A percentile compares a stretch with the other conserved stretches of the same genome.
Conservation (phyloP, 176 grass and related monocot species). For the Oryza meridionalis region DNA sequence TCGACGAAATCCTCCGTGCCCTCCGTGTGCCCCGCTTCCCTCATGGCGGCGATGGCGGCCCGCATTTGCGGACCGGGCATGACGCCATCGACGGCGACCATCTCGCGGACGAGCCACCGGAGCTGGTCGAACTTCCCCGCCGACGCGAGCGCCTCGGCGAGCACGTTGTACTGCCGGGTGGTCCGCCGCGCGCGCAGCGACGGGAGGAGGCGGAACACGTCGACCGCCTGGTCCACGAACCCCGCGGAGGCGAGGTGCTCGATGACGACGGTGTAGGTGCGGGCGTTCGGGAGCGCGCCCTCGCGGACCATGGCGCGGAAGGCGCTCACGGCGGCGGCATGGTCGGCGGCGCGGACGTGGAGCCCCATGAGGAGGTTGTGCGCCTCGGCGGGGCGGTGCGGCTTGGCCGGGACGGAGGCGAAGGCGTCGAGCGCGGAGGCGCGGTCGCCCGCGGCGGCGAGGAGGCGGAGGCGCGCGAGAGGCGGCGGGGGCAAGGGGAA, state of each 20-base stretch:
- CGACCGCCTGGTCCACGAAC: constrained; percentile 58
- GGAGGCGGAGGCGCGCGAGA: constrained; percentile 56
- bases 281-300: constrained; percentile 65
- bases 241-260: constrained; percentile 60
- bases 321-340: constrained; percentile 55
- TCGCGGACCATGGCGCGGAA: constrained; percentile 68
- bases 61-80: constrained; percentile 64
- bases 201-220: constrained; percentile 69
- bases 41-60: constrained; percentile 59
- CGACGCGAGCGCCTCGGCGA: constrained; percentile 51
- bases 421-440: constrained; percentile 45
- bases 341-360: constrained; percentile 38
- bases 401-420: constrained; percentile 40
- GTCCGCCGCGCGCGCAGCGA: constrained; percentile 63
- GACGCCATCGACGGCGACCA: constrained; percentile 69
- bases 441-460: constrained; percentile 53
- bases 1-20: constrained; percentile 66
- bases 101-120: constrained; percentile 60
- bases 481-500: constrained; percentile 55
- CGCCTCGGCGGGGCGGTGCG: constrained; percentile 51
- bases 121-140: constrained; percentile 58
- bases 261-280: constrained; percentile 75
- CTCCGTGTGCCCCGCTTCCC: constrained; percentile 52
- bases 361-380: constrained; percentile 66
- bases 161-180: constrained; percentile 77